Conservation (phyloP, 768 basidiomycete genomes). For the Baorangia bicolor region DNA sequence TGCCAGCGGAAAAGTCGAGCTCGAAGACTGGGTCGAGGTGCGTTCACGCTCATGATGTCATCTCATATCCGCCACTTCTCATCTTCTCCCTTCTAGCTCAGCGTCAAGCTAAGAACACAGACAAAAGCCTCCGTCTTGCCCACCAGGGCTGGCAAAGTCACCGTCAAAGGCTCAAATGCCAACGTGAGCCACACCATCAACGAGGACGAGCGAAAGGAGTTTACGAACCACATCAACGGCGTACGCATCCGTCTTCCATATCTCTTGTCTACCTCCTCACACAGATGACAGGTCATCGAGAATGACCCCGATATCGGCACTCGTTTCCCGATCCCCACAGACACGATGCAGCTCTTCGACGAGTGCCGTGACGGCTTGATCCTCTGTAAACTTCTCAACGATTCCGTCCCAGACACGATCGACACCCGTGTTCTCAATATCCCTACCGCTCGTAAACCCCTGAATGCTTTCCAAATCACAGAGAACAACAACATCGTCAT, state of each 20-base stretch:
- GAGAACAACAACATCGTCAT: slow-evolving; percentile 99
- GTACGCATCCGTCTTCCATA: slow-evolving; percentile 46
- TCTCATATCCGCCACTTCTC: slow-evolving; percentile 11
- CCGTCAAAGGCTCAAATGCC: slow-evolving; percentile 90
- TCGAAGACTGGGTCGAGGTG: slow-evolving; percentile 99
- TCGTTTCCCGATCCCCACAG: slow-evolving; percentile 88
- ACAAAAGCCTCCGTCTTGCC: slow-evolving; percentile 44
- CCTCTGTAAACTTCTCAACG: slow-evolving; percentile 98
- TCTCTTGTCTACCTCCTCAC: slow-evolving; percentile 6
- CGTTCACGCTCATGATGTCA: slow-evolving; percentile 29
- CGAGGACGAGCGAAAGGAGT: slow-evolving; percentile 92
- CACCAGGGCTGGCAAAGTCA: slow-evolving; percentile 84
- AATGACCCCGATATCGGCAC: slow-evolving; percentile 82
- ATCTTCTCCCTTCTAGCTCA: slow-evolving; percentile 50
- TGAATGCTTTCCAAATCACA: slow-evolving; percentile 98
- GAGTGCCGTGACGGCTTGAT: slow-evolving; percentile 95
- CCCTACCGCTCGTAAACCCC: slow-evolving; percentile 69
- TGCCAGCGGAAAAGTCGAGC: slow-evolving; percentile 91
- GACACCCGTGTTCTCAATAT: slow-evolving; percentile 98
- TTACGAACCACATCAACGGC: slow-evolving; percentile 97
- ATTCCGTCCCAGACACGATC: slow-evolving; percentile 99
- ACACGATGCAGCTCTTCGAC: slow-evolving; percentile 98
- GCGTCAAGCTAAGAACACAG: slow-evolving; percentile 71
- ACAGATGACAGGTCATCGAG: slow-evolving; percentile 71
- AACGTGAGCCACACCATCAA: slow-evolving; percentile 97